phyloP scores from a whole-genome alignment of 306 rosid genomes.

The Dalbergia cochinchinensis region DNA sequence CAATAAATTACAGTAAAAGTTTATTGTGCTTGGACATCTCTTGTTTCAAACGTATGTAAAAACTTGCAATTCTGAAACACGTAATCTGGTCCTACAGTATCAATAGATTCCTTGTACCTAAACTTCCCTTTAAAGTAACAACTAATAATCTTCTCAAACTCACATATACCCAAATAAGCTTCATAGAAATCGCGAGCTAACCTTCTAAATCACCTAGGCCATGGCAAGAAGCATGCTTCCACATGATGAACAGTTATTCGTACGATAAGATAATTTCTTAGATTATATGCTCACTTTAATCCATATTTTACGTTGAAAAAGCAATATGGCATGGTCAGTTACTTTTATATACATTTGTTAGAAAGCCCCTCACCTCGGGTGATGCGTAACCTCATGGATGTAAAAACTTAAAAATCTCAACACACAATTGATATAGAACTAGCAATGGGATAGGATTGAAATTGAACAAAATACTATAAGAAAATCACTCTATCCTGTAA shows the following conservation, averaged over 20 bases:
- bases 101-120: neutral
- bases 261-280: neutral
- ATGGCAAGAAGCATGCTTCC: neutral
- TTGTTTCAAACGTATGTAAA: neutral
- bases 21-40: neutral
- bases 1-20: slow-evolving; percentile 15
- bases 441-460: too few relatives aligned
- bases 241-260: neutral
- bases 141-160: neutral
- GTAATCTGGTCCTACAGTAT: neutral
- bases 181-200: neutral
- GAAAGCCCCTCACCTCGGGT: too few relatives aligned
- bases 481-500: too few relatives aligned
- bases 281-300: neutral
- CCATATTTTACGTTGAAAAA: neutral
- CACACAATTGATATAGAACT: too few relatives aligned
- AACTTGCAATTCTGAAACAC: neutral
- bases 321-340: too few relatives aligned
- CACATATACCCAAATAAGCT: neutral
- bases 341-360: too few relatives aligned
- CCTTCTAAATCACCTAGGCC: neutral
- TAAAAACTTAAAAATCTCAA: too few relatives aligned
- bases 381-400: too few relatives aligned
- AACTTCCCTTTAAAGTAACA: neutral
- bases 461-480: too few relatives aligned